Conservation (phyloP, 2,329 filamentous ascomycete species). For the Fusarium sp. region DNA sequence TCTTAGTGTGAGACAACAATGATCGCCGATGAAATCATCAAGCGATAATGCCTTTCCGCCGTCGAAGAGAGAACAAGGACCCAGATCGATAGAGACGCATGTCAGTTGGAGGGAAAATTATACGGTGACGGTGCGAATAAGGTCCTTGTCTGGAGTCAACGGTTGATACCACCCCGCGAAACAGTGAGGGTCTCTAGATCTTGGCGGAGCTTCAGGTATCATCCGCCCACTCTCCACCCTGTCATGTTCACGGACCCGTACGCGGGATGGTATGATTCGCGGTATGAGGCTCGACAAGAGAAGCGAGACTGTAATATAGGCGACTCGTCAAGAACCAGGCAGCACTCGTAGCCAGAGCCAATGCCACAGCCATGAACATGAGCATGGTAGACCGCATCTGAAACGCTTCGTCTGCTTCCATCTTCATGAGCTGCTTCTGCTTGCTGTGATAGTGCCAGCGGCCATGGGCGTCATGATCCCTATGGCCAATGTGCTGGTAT, state of each 20-base stretch:
- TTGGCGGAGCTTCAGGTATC: background rate
- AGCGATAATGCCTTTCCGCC: background rate
- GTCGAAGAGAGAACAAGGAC: background rate
- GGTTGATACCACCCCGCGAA: constrained; percentile 1
- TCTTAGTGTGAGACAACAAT: background rate
- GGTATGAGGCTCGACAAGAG: constrained; percentile 9
- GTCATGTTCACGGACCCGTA: constrained; percentile 2
- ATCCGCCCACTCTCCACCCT: background rate
- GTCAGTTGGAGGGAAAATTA: background rate
- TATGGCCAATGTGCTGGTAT: constrained; percentile 46
- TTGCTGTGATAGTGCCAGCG: constrained; percentile 63
- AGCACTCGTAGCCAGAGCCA: constrained; percentile 12
- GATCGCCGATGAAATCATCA: background rate
- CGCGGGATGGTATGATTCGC: constrained; percentile 14
- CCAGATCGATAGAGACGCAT: background rate
- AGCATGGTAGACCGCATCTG: constrained; percentile 66
- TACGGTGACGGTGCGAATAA: background rate
- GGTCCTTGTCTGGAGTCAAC: background rate
- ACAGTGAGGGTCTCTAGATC: background rate
- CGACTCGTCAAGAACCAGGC: constrained; percentile 28
- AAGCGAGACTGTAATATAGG: constrained; percentile 19
- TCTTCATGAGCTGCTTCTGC: constrained; percentile 67
- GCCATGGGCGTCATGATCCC: constrained; percentile 36
- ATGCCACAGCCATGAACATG: constrained; percentile 53
- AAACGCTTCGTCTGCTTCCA: constrained; percentile 72